A percentile compares a stretch with the other conserved stretches of the same genome.
Evolutionary conservation across 2,329 filamentous ascomycete genomes (phyloP).

Genomic region (Epichloe coenophiala): DNA sequence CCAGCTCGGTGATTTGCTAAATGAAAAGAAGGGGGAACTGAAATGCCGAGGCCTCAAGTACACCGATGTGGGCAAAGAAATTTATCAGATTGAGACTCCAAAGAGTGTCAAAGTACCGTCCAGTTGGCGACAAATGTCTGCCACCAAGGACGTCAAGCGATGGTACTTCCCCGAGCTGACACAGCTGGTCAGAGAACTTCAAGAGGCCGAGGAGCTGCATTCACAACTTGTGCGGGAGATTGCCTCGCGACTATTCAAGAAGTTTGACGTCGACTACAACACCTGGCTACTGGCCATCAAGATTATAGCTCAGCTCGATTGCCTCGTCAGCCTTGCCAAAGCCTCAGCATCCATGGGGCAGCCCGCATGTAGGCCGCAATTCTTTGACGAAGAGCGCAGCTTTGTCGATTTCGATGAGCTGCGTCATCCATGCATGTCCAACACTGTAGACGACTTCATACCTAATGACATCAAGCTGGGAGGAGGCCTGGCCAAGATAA

Average conservation of each 20-base stretch:
- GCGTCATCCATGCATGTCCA: constrained; percentile 87
- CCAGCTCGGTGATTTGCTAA: constrained; percentile 58
- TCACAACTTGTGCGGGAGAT: constrained; percentile 84
- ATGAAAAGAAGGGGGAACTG: constrained; percentile 57
- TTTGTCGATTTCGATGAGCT: constrained; percentile 86
- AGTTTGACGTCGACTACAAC: constrained; percentile 77
- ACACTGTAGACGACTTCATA: constrained; percentile 84
- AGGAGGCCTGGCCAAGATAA: constrained; percentile 69
- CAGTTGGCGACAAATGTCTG: constrained; percentile 91
- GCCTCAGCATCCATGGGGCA: constrained; percentile 72
- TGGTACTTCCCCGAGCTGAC: constrained; percentile 86
- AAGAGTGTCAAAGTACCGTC: constrained; percentile 75
- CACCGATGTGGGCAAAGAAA: constrained; percentile 85
- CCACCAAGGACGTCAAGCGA: constrained; percentile 77
- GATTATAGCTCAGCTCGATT: constrained; percentile 85
- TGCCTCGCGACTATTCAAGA: constrained; percentile 65
- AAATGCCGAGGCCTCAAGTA: constrained; percentile 62
- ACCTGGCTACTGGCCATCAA: constrained; percentile 83
- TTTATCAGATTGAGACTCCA: constrained; percentile 89
- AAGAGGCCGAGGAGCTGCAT: constrained; percentile 90
- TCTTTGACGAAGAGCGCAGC: constrained; percentile 73
- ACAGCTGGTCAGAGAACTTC: constrained; percentile 69
- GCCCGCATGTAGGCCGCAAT: constrained; percentile 78
- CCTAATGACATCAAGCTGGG: constrained; percentile 87
- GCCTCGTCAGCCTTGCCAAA: constrained; percentile 82